Evolutionary conservation across 208 protist genomes (phyloP).

Genomic region (Leishmania martiniquensis): DNA sequence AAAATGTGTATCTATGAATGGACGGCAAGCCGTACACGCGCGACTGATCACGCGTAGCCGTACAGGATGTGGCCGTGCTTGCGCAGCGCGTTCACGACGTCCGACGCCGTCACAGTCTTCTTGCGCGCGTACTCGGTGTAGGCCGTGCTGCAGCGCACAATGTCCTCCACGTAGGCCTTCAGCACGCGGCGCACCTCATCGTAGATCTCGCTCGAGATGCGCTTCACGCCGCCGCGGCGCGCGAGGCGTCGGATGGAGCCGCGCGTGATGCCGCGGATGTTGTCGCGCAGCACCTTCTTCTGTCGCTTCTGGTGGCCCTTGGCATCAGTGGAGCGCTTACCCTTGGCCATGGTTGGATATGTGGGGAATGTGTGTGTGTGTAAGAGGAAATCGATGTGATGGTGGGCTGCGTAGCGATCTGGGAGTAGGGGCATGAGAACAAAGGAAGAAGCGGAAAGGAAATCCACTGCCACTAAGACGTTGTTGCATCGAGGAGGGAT

Average conservation of each 20-base stretch:
- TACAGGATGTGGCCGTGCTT: constrained; percentile 90
- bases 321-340: not conserved
- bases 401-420: not conserved
- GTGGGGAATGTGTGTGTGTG: not conserved
- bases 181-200: constrained; percentile 78
- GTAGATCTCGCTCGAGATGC: constrained; percentile 78
- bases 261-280: constrained; percentile 33
- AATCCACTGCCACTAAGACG: no score
- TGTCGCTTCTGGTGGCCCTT: not conserved
- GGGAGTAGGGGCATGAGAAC: no score
- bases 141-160: constrained; percentile 80
- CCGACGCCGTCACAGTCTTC: constrained; percentile 83
- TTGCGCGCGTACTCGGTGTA: constrained; percentile 87
- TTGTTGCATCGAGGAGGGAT: no score
- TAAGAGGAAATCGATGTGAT: accelerated
- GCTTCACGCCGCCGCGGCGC: constrained; percentile 91
- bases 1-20: not conserved
- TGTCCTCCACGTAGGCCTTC: constrained; percentile 83
- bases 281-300: not conserved
- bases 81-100: constrained; percentile 91
- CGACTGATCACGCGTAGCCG: constrained; percentile 68
- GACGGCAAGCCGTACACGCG: no score
- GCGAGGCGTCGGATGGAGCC: constrained; percentile 87
- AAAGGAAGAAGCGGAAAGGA: no score
- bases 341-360: not conserved